phyloP scores from a whole-genome alignment of 768 basidiomycete species.

The Kwoniella sp. region DNA sequence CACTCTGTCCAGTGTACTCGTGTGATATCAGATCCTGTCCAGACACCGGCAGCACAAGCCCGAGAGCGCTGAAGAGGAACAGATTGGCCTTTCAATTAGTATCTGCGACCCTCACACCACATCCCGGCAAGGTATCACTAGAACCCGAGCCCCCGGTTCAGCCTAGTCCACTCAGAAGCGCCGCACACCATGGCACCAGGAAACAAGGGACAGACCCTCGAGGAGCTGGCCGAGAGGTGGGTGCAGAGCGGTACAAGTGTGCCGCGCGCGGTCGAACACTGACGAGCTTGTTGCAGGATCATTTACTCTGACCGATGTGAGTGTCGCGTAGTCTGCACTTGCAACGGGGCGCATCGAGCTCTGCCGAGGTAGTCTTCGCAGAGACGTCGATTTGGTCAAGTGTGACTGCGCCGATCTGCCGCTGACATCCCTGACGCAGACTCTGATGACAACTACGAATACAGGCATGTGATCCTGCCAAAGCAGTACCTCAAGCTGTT shows the following conservation, averaged over 20 bases:
- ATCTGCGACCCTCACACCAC: no score
- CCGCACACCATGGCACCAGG: constrained; percentile 19
- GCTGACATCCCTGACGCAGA: constrained; percentile 48
- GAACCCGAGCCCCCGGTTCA: not conserved
- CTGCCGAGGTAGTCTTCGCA: no score
- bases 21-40: no score
- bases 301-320: constrained; percentile 50
- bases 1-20: no score
- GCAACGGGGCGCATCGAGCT: not conserved
- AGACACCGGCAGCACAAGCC: no score
- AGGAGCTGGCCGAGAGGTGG: constrained; percentile 47
- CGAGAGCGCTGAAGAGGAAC: no score
- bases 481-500: constrained; percentile 91
- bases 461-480: constrained; percentile 87
- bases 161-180: not conserved
- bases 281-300: constrained; percentile 28
- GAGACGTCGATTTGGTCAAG: no score
- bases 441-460: constrained; percentile 87
- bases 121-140: no score
- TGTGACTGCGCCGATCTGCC: no score
- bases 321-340: not conserved
- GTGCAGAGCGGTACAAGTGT: not conserved
- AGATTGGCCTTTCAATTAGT: no score
- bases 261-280: not conserved
- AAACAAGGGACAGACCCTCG: constrained; percentile 37